Evolutionary conservation across 176 grass and related monocot species (phyloP), one percentile per base, ranked within the genome.

Genomic region (Hordeum marinum): DNA sequence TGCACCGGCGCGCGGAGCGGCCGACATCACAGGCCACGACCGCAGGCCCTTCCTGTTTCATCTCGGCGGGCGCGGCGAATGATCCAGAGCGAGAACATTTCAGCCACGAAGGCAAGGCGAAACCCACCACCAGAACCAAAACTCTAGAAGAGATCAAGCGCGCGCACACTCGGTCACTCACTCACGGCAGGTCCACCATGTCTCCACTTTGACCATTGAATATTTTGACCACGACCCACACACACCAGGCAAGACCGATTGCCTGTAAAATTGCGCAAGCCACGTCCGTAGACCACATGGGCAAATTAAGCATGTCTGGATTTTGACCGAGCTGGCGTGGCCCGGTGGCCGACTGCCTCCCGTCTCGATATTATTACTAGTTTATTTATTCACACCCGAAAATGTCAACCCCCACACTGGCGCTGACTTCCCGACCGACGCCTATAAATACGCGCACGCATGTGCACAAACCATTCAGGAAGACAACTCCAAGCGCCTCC

Each of bases 141-240:
- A 50, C 71, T 8, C 39, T 3, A 74, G 71, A 67, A 80, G 11
- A 32, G 9, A 68, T 45, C 18, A 67, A 45, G 42, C 8, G 8
- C 34, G 6, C 8, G 42, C 27, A 17, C 40, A 15, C 63, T 63
- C 6, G 24, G n/a, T 62, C 23, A 29, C 1, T 74, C 71, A 20
- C 71, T 50, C 41, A 31, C 20, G 35, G 9, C 35, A 35, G 58
- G 27, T 9, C 21, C 31, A 80, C 50, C 24, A 48, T 31, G 52
- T 21, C 31, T 24, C 6, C 9, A 34, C 3, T 76, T 85, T 88
- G 85, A 87, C 80, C 89, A 46, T 82, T 58, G 76, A 88, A 91
- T 84, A 43, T 41, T 1, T 91, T 91, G 89, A 88, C 85, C 43
- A 68, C 20, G 52, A 55, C 15, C 58, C 6, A 18, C 36, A 18